A percentile compares a stretch with the other conserved stretches of the same genome.
phyloP scores from a whole-genome alignment of 306 rosid species.

The Castanea mollissima region DNA sequence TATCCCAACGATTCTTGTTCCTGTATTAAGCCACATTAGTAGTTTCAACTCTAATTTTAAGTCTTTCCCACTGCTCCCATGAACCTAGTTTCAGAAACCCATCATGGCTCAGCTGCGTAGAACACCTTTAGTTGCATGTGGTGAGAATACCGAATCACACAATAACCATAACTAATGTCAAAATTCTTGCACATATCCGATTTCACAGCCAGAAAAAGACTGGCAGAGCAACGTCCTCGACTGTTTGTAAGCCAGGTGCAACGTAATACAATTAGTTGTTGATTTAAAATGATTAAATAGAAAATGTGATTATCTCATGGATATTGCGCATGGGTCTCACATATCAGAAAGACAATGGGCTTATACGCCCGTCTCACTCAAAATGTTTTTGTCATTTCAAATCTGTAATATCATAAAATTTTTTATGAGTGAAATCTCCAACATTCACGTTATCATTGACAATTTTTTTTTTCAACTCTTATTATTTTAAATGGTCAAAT shows the following conservation, averaged over 20 bases:
- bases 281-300: no score
- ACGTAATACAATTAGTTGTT: no score
- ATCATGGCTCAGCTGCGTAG: slow-evolving; percentile 4
- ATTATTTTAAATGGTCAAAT: no score
- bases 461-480: no score
- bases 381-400: no score
- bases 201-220: slow-evolving; percentile 57
- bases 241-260: slow-evolving; percentile 58
- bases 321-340: no score
- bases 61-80: background rate
- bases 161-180: background rate
- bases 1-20: background rate
- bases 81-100: background rate
- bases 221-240: slow-evolving; percentile 74
- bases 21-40: background rate
- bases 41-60: background rate
- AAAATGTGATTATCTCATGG: no score
- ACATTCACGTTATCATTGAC: no score
- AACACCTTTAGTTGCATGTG: background rate
- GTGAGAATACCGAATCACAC: background rate
- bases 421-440: no score
- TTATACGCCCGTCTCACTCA: no score
- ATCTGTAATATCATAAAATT: no score
- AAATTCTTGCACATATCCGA: slow-evolving; percentile 46
- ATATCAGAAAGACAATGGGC: no score